Evolutionary conservation across 2,329 filamentous ascomycete genomes (phyloP).

Genomic region (Fusarium redolens): DNA sequence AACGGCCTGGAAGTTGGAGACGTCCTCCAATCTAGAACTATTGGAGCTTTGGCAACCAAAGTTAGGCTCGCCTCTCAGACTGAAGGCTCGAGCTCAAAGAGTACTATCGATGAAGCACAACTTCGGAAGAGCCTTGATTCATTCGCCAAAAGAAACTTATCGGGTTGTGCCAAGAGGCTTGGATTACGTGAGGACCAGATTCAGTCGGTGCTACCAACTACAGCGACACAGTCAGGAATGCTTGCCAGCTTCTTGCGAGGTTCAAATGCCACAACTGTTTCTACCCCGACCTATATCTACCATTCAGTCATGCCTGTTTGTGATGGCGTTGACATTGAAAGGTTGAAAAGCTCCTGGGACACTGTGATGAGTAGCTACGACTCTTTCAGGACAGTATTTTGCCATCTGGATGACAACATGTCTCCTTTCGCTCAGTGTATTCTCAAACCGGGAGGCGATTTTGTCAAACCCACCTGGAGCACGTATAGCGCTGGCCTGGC

Average conservation of each 20-base stretch:
- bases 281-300: background rate
- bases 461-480: background rate
- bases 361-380: background rate
- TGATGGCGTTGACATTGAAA: background rate
- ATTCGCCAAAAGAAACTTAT: background rate
- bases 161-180: background rate
- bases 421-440: slow-evolving; percentile 7
- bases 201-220: background rate
- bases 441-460: background rate
- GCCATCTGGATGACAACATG: background rate
- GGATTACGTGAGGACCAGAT: background rate
- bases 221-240: slow-evolving; percentile 9
- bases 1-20: background rate
- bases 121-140: background rate
- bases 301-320: background rate
- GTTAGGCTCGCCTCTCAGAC: background rate
- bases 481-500: background rate
- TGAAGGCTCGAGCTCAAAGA: background rate
- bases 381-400: slow-evolving; percentile 3
- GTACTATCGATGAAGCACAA: background rate
- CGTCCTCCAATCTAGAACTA: background rate
- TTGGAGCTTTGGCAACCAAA: background rate
- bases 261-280: background rate
- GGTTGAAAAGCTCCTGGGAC: background rate
- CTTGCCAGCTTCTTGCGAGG: slow-evolving; percentile 2